A percentile compares a stretch with the other conserved stretches of the same genome.
Evolutionary conservation across 2,329 filamentous ascomycete species (phyloP).

Genomic region (Fusarium sp.): DNA sequence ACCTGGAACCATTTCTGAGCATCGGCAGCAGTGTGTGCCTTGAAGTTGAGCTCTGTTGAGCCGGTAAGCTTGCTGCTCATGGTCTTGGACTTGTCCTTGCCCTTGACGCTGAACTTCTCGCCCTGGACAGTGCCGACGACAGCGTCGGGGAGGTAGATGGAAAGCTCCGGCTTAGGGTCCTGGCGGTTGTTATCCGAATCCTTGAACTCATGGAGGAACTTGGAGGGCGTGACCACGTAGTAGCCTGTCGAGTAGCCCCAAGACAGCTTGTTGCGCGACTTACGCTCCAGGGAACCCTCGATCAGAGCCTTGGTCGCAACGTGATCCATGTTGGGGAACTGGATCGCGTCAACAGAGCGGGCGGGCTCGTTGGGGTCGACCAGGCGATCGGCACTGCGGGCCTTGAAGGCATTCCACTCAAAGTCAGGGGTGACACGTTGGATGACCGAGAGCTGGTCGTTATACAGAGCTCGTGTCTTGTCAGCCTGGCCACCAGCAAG

Average conservation of each 20-base stretch:
- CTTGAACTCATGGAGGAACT: slow-evolving; percentile 96
- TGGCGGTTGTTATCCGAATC: slow-evolving; percentile 78
- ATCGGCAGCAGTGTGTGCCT: slow-evolving; percentile 82
- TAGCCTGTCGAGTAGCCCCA: slow-evolving; percentile 82
- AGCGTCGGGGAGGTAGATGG: slow-evolving; percentile 92
- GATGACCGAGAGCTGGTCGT: slow-evolving; percentile 80
- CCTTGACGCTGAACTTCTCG: slow-evolving; percentile 92
- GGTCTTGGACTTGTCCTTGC: slow-evolving; percentile 87
- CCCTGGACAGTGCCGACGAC: slow-evolving; percentile 76
- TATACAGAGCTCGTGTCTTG: slow-evolving; percentile 81
- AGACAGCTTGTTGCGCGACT: slow-evolving; percentile 84
- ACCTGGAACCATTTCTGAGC: slow-evolving; percentile 87
- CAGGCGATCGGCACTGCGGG: slow-evolving; percentile 75
- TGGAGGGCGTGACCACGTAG: slow-evolving; percentile 89
- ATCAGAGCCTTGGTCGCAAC: slow-evolving; percentile 81
- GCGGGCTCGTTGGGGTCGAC: slow-evolving; percentile 81
- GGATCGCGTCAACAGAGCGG: slow-evolving; percentile 76
- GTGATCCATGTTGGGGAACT: slow-evolving; percentile 92
- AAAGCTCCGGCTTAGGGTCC: slow-evolving; percentile 85
- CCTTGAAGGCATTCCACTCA: slow-evolving; percentile 88
- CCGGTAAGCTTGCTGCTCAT: slow-evolving; percentile 84
- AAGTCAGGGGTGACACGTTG: slow-evolving; percentile 85
- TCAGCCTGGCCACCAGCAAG: slow-evolving; percentile 83
- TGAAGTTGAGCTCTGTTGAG: slow-evolving; percentile 83
- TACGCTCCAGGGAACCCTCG: slow-evolving; percentile 88